Evolutionary conservation across 1,284 basidiomycete species (phyloP), one percentile per base, ranked within the genome.

Genomic region (Porogramme epimiltina): DNA sequence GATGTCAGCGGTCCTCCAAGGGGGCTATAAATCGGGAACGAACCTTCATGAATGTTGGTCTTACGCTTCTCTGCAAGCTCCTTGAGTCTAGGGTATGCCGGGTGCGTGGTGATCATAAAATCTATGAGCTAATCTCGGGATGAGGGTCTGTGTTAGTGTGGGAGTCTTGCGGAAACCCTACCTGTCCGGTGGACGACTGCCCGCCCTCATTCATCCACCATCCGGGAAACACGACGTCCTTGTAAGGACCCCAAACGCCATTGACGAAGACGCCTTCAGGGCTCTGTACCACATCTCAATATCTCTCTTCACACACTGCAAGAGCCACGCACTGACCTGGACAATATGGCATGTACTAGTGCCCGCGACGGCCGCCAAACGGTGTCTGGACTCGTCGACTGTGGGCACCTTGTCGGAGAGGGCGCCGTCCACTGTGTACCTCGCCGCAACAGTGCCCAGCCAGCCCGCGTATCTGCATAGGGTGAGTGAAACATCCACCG

Each of bases 141-240:
- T 93, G n/a, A 95, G 78, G 81, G 84, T 55, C 11, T 24, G 4
- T n/a, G 25, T 20, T 31, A 42, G 3, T 9, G 15, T 13, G 15
- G 31, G 36, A 20, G 20, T 18, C 11, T 26, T 36, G 39, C 46
- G 33, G 20, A 3, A 31, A 13, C 51, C 66, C 47, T 52, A 86
- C 87, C 74, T 97, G 95, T n/a, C 96, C 97, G 0, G 96, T 99
- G 0, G 95, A 96, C 18, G 94, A 97, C 72, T 99, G 96, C 0
- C 96, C 96, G 37, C 96, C 96, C 73, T 99, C 96, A 66, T 97
- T 99, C 94, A 98, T 98, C 97, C 96, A 95, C 87, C 90, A 94
- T 13, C 87, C 93, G 24, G 89, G 89, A 74, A 98, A 97, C 23
- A 96, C 81, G 16, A 90, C 84, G 64, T 94, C 84, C 85, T 88